These are phyloP conservation scores for Daldinia sp. DNA, from an alignment of 2,329 filamentous ascomycete genomes.

Conservation along the genomic window DNA sequence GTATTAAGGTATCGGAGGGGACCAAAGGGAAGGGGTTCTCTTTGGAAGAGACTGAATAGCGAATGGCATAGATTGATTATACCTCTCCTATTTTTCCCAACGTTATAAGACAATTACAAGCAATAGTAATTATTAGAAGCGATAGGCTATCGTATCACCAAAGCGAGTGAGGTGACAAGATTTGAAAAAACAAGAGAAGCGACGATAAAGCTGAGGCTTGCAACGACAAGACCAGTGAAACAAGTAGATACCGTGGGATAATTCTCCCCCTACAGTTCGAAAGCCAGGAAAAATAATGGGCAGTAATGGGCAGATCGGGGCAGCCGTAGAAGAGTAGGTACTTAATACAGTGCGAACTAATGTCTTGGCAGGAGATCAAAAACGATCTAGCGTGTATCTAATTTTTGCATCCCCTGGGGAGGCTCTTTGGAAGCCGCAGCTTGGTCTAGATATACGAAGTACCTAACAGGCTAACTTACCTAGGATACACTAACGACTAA, in stretches of 20 bases:
- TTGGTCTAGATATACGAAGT: conserved; percentile 8
- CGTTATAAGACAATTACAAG: conserved; percentile 38
- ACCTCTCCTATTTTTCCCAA: conserved; percentile 18
- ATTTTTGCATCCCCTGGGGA: conserved; percentile 38
- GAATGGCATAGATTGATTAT: conserved; percentile 27
- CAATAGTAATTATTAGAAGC: conserved; percentile 48
- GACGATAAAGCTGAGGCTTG: conserved; percentile 32
- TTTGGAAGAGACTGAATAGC: conserved; percentile 32
- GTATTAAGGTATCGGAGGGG: conserved; percentile 17
- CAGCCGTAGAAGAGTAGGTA: conserved; percentile 34
- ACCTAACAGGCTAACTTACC: no score
- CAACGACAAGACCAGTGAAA: conserved; percentile 36
- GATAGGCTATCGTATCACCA: conserved; percentile 60
- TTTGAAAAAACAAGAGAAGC: conserved; percentile 23
- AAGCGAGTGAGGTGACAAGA: conserved; percentile 68
- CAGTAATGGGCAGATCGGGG: conserved; percentile 35
- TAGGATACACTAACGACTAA: not conserved
- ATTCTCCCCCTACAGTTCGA: conserved; percentile 31
- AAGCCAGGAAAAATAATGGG: conserved; percentile 36
- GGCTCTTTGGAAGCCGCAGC: conserved; percentile 29
- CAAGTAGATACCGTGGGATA: conserved; percentile 32
- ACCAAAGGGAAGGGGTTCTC: conserved; percentile 23
- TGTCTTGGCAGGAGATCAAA: conserved; percentile 14
- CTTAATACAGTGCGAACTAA: conserved; percentile 33
- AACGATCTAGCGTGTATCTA: conserved; percentile 40